phyloP scores from a whole-genome alignment of 1,139 yeast genomes.

The Kodamaea plutei region DNA sequence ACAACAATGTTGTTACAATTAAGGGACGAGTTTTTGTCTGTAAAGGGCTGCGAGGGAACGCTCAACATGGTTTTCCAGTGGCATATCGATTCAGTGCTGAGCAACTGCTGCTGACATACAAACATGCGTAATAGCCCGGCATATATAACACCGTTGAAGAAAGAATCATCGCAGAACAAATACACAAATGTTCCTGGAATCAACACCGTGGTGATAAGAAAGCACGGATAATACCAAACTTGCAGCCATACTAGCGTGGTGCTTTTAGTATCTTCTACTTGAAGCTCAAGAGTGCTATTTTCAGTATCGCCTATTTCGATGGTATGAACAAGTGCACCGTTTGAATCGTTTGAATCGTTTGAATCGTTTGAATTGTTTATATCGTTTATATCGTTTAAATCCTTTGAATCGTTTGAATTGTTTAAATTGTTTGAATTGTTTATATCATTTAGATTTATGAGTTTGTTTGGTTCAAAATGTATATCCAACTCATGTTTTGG shows the following conservation, averaged over 20 bases:
- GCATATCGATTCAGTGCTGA: slow-evolving; percentile 57
- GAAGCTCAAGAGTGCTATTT: slow-evolving; percentile 1
- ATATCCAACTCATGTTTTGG: slow-evolving; percentile 1
- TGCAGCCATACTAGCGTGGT: slow-evolving; percentile 59
- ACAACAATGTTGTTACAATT: slow-evolving; percentile 48
- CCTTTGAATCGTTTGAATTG: slow-evolving; percentile 1
- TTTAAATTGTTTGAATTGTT: too few relatives aligned
- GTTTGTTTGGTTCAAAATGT: slow-evolving; percentile 11
- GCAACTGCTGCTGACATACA: slow-evolving; percentile 53
- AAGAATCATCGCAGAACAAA: slow-evolving; percentile 37
- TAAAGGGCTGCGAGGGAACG: slow-evolving; percentile 54
- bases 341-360: slow-evolving; percentile 18
- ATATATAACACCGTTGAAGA: slow-evolving; percentile 53
- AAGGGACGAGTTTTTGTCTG: slow-evolving; percentile 54
- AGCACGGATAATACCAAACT: slow-evolving; percentile 40
- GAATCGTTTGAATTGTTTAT: slow-evolving; percentile 23
- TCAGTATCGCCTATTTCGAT: slow-evolving; percentile 17
- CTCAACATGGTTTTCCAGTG: slow-evolving; percentile 42
- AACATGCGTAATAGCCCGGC: slow-evolving; percentile 60
- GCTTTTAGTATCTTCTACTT: too few relatives aligned
- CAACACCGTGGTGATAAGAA: slow-evolving; percentile 42
- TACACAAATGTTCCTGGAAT: slow-evolving; percentile 48
- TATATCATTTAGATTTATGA: too few relatives aligned
- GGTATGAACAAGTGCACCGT: slow-evolving; percentile 26
- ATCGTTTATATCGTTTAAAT: slow-evolving; percentile 5